A percentile compares a stretch with the other conserved stretches of the same genome.
Conservation (phyloP, 2,329 filamentous ascomycete species). For the Trematosphaeria pertusa region DNA sequence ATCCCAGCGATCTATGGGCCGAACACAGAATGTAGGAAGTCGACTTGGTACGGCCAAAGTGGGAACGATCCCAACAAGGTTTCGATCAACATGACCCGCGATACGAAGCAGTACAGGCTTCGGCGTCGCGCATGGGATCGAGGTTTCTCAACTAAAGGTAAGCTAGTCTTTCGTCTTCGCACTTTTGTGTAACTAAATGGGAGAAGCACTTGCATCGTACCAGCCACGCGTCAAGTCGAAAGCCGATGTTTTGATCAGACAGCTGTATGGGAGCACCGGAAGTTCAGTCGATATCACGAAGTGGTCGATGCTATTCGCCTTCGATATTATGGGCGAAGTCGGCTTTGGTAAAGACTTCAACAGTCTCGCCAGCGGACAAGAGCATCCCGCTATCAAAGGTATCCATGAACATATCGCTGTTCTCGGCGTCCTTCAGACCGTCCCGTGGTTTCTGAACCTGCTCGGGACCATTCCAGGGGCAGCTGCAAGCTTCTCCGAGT, state of each 20-base stretch:
- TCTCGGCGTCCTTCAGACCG: conserved; percentile 39
- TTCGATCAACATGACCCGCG: conserved; percentile 33
- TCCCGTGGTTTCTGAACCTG: conserved; percentile 48
- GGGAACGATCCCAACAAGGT: conserved; percentile 27
- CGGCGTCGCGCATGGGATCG: conserved; percentile 36
- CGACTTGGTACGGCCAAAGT: conserved; percentile 34
- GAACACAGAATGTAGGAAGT: conserved; percentile 30
- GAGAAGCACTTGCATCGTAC: conserved; percentile 28
- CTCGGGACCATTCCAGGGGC: conserved; percentile 39
- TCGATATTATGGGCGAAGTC: conserved; percentile 41
- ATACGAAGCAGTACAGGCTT: conserved; percentile 25
- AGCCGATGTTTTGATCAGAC: conserved; percentile 24
- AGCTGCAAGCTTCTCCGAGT: conserved; percentile 31
- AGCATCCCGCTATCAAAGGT: conserved; percentile 41
- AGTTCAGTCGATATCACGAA: conserved; percentile 29
- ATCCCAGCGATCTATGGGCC: conserved; percentile 30
- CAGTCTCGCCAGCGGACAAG: conserved; percentile 28
- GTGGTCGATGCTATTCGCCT: conserved; percentile 37
- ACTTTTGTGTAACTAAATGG: conserved; percentile 1
- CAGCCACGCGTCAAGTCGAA: conserved; percentile 34
- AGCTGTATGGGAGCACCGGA: conserved; percentile 19
- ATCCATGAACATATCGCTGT: conserved; percentile 47
- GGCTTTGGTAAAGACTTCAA: conserved; percentile 36
- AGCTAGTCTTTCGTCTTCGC: no score
- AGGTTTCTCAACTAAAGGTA: conserved; percentile 14